phyloP scores from a whole-genome alignment of 371 early-diverging fungal species.

The Mucor circinelloides region DNA sequence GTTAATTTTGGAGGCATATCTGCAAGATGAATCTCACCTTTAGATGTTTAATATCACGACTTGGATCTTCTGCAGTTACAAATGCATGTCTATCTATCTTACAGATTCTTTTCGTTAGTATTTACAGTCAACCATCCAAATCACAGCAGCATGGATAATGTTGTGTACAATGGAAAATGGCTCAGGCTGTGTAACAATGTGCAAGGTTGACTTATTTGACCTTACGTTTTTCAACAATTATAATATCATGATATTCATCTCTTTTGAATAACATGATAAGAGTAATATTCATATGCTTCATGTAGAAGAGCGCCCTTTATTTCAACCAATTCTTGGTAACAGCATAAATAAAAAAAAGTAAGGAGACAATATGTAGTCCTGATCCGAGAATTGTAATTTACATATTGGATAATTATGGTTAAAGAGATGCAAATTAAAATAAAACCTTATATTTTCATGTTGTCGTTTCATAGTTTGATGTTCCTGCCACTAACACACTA shows the following conservation, averaged over 20 bases:
- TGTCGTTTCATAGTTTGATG: not conserved
- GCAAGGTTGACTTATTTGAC: constrained; percentile 15
- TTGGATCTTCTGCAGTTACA: too few species aligned
- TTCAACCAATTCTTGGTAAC: not conserved
- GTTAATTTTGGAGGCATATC: too few species aligned
- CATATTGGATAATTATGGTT: not conserved
- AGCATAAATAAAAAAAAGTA: not conserved
- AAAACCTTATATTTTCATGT: not conserved
- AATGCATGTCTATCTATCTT: too few species aligned
- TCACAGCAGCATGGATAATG: not conserved
- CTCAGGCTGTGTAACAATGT: constrained; percentile 19
- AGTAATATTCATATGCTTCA: not conserved
- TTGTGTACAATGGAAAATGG: not conserved
- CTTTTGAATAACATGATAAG: not conserved
- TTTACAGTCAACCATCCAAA: not conserved
- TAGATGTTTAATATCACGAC: too few species aligned
- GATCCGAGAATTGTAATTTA: not conserved
- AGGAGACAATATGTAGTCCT: not conserved
- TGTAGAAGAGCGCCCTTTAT: not conserved
- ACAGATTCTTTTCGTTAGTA: too few species aligned
- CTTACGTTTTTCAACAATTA: not conserved
- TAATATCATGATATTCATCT: not conserved
- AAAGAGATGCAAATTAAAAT: not conserved
- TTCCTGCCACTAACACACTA: too few species aligned
- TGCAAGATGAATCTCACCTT: too few species aligned